A percentile compares a stretch with the other conserved stretches of the same genome.
Conservation (phyloP, 768 basidiomycete species). For the Leccinum truebloodii region DNA sequence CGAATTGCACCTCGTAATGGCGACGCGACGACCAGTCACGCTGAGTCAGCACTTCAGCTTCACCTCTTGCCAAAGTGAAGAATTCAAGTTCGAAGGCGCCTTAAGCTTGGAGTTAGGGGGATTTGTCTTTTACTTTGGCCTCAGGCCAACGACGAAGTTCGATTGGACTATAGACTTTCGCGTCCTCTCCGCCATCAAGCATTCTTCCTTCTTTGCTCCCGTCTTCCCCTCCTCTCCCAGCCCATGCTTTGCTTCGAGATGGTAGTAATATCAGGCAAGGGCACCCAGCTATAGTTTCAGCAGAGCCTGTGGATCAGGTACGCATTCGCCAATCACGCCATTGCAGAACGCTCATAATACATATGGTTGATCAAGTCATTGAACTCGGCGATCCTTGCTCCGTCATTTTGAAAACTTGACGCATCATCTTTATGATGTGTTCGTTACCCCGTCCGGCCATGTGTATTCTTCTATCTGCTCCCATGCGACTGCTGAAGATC, state of each 20-base stretch:
- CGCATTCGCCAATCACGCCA: slow-evolving; percentile 8
- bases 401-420: slow-evolving; percentile 47
- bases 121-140: too few species aligned
- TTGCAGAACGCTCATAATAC: slow-evolving; percentile 6
- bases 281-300: too few species aligned
- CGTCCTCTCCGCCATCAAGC: slow-evolving; percentile 85
- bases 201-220: slow-evolving; percentile 1
- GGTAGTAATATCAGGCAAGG: too few species aligned
- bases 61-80: too few species aligned
- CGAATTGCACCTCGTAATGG: too few species aligned
- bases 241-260: too few species aligned
- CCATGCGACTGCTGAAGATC: slow-evolving; percentile 26
- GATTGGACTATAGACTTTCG: slow-evolving; percentile 60
- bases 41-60: too few species aligned
- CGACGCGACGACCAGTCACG: too few species aligned
- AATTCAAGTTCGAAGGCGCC: too few species aligned
- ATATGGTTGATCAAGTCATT: slow-evolving; percentile 29
- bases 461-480: slow-evolving; percentile 56
- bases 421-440: slow-evolving; percentile 43
- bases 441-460: slow-evolving; percentile 44
- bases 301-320: slow-evolving; percentile 43
- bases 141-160: too few species aligned
- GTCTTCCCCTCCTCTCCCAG: too few species aligned
- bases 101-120: too few species aligned
- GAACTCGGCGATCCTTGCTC: slow-evolving; percentile 43